phyloP scores from a whole-genome alignment of 352 stramenopile species.

The Thraustochytrium sp. region DNA sequence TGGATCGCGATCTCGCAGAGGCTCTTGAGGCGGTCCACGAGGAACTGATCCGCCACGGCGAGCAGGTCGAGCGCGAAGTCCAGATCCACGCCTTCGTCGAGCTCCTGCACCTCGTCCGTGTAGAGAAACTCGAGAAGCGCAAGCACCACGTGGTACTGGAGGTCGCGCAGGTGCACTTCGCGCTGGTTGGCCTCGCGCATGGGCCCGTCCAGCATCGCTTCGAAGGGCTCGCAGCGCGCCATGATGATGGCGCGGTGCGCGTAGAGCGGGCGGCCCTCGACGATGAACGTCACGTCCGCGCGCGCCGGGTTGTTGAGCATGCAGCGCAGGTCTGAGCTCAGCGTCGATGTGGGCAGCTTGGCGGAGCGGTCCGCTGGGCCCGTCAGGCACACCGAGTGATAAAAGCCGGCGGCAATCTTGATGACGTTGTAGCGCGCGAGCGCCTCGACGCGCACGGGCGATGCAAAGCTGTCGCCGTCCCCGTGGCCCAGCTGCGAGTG shows the following conservation, averaged over 20 bases:
- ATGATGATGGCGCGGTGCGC: conserved; percentile 76
- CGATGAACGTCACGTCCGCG: conserved; percentile 72
- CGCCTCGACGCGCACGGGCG: background rate
- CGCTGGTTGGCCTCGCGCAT: conserved; percentile 63
- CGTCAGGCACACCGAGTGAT: conserved; percentile 36
- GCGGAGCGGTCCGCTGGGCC: background rate
- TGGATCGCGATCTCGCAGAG: conserved; percentile 66
- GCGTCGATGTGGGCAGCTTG: conserved; percentile 43
- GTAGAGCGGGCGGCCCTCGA: conserved; percentile 63
- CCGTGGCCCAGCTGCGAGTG: conserved; percentile 1
- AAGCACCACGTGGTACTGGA: conserved; percentile 67
- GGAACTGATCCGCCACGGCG: conserved; percentile 72
- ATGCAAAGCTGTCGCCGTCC: background rate
- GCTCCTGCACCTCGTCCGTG: conserved; percentile 64
- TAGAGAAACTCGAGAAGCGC: conserved; percentile 79
- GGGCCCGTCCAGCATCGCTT: conserved; percentile 76
- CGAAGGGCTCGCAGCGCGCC: conserved; percentile 74
- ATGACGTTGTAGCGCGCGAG: background rate
- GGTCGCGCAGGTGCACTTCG: conserved; percentile 8
- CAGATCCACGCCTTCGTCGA: conserved; percentile 51
- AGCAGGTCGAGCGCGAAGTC: conserved; percentile 73
- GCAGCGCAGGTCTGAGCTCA: conserved; percentile 65
- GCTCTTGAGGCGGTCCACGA: conserved; percentile 51
- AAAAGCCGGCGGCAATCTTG: conserved; percentile 18
- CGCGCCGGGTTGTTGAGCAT: conserved; percentile 73